Evolutionary conservation across 495 filamentous ascomycete genomes (phyloP), one percentile per base, ranked within the genome.

Genomic region (Penicillium cosmopolitanum): DNA sequence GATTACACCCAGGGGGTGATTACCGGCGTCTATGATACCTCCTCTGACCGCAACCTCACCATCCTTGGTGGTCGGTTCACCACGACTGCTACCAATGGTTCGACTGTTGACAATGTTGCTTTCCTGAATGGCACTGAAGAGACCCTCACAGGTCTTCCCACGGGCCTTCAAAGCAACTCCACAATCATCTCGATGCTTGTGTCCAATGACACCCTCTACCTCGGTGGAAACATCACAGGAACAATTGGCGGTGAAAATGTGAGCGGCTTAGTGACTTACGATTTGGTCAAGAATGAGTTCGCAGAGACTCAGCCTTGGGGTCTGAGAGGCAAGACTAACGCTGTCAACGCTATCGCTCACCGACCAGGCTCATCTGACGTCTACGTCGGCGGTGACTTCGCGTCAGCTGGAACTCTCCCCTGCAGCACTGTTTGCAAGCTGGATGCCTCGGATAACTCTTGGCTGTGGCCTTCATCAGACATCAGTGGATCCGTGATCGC

Each of bases 1-100:
- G 71, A 76, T 5, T 77, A 76, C 48, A 85, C 76, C 56, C 77
- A 82, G 43, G 93, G 91, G 51, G 85, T 93, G 19, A 80, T 88
- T 23, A 84, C 88, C 13, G 96, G 93, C 18, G 77, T 84, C 6
- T 96, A 94, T 70, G 91, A 97, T 67, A 80, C 78, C 15, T 76
- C 77, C 31, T 85, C 83, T 53, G 79, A 76, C 40, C 82, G 85
- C 53, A 97, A 98, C 66, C 75, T 94, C 28, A 98, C 96, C 5
- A 84, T 97, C 28, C 78, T 97, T 40, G 96, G 90, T 55, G 95
- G 95, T 2, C 90, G 93, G 61, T 99, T 99, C 70, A 84, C 82
- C 34, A 86, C 91, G 4, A 85, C 77, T 15, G 84, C 82, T 23
- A 85, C 79, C 44, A 83, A 93, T 63, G 92, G 89, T 16, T 88